Base-by-base conservation (phyloP, 192 early-diverging fungal genomes). In the Diversispora eburnea region DNA sequence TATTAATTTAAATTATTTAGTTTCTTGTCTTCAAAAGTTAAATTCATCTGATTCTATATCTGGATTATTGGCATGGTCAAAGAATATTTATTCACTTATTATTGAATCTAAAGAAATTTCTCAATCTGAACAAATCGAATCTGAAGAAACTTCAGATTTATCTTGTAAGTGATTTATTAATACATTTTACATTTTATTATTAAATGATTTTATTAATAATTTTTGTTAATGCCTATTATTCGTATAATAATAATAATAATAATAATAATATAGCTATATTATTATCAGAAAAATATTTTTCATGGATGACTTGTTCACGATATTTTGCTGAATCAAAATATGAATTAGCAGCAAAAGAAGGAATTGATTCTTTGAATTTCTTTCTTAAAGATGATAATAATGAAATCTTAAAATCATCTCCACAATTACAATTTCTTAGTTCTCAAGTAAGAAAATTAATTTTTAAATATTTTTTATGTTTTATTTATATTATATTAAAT, bases 61-160 rank as follows among this genome's bases (percentile, higher is more conserved):
- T n/a, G 81, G 81, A 1, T 64, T 83, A n/a, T 74, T 79, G 22
- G 61, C 67, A 3, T 83, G 81, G 81, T 78, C 77, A 52, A 65
- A 77, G 19, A 22, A 76, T 39, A 64, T 76, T 5, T 77, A 73
- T 48, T 10, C 41, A 13, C 46, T 13, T 63, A 42, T 48, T 7
- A 5, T 19, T 20, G 64, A 66, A 15, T 48, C 46, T 19, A 4
- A 25, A 9, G 64, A 62, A 17, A 15, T 20, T 22, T 13, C 20
- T 66, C 25, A 9, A 49, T 48, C 46, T 22, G n/a, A 42, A 19
- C 61, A 63, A 13, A 15, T 7, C 43, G 41, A 63, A 33, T 33
- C 25, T 33, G 2, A 33, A 33, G 25, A 33, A 33, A 33, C 25
- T 33, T 33, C 2, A 33, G 25, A 33, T 33, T 33, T 33, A 33